A percentile compares a stretch with the other conserved stretches of the same genome.
Conservation (phyloP, 257 asterid species). For the Solanum arcanum region DNA sequence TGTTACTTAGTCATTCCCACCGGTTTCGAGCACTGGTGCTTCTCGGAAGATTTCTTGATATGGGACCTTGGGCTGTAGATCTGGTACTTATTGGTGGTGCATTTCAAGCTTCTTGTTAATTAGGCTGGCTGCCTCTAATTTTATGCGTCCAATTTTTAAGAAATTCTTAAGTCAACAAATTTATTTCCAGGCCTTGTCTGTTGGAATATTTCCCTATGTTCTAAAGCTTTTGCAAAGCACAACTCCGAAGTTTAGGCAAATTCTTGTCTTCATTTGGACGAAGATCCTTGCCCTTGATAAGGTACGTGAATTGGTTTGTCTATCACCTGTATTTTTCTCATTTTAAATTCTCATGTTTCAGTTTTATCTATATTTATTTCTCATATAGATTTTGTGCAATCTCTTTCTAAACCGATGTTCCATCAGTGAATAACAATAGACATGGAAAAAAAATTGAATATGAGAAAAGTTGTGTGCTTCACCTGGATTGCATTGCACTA, state of each 20-base stretch:
- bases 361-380: not conserved
- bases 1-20: slow-evolving; percentile 88
- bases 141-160: not conserved
- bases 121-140: not conserved
- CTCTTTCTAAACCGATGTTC: not conserved
- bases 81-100: slow-evolving; percentile 48
- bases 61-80: slow-evolving; percentile 99
- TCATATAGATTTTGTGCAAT: not conserved
- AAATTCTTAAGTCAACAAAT: not conserved
- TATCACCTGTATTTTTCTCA: not conserved
- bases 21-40: slow-evolving; percentile 96
- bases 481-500: not conserved
- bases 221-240: slow-evolving; percentile 91
- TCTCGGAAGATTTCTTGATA: slow-evolving; percentile 96
- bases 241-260: slow-evolving; percentile 87
- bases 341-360: not conserved
- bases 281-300: slow-evolving; percentile 93
- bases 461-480: not conserved
- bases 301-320: slow-evolving; percentile 24
- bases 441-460: not conserved
- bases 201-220: slow-evolving; percentile 96
- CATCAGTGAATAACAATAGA: not conserved
- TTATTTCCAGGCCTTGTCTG: slow-evolving; percentile 75
- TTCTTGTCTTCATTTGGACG: slow-evolving; percentile 97
- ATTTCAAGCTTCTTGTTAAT: not conserved